Evolutionary conservation across 129 eudicot species (phyloP), one percentile per base, ranked within the genome.

Genomic region (Logfia minima): DNA sequence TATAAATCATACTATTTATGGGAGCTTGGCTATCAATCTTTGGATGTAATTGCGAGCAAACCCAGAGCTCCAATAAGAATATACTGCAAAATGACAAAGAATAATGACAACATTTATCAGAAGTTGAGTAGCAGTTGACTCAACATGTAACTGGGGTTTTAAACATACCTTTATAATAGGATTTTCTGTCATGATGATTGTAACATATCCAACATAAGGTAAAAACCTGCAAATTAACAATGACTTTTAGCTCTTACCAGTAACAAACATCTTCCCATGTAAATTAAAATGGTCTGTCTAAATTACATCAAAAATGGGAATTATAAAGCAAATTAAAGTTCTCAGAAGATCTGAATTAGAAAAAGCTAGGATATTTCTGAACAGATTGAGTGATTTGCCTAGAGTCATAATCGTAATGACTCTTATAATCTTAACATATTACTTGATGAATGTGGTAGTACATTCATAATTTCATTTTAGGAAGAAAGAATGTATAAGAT

Each of bases 191-290:
- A 90, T 86, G 78, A 93, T 85, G 26, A 93, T 90, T 35, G 98
- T 93, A 66, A 83, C 85, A 83, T 86, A 93, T 4, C 98, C 98
- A 59, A 90, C 88, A 72, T 93, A 85, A 45, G 96, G 98, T 79
- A 93, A 80, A 80, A 86, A 88, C 77, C 98, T 93, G 98, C 87
- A 83, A 32, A 83, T 6, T n/a, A 55, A 70, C 51, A 29, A 45
- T 14, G 61, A 32, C 18, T 78, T 51, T 70, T 70, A 75, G 45
- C 14, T 14, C 52, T 29, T 31, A 69, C 32, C 71, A 23, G 52
- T 32, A 19, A 34, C 53, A 56, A 32, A 73, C 61, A 70, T 14
- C 39, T 26, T 22, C 24, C 37, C 8, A 23, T 70, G 56, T 16
- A 18, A 11, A 64, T 23, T 26, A 14, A 17, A n/a, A 14, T 48